A percentile compares a stretch with the other conserved stretches of the same genome.
Evolutionary conservation across 495 filamentous ascomycete genomes (phyloP).

Genomic region (Penicillium cataractarum): DNA sequence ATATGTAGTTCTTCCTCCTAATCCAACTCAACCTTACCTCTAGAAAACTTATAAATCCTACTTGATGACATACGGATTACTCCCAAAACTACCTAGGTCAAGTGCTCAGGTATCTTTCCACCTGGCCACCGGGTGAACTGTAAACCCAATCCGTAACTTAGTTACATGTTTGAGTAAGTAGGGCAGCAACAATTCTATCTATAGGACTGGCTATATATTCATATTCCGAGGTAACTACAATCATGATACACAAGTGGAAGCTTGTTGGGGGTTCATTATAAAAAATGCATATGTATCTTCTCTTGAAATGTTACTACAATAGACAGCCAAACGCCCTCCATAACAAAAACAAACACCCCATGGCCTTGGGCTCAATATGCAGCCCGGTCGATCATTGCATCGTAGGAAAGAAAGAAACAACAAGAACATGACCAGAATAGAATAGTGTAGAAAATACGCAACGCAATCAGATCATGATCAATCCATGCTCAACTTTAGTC

Average conservation of each 20-base stretch:
- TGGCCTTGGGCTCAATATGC: slow-evolving; percentile 10
- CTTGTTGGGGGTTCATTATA: not conserved
- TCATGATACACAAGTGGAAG: too few relatives aligned
- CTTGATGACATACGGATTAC: too few relatives aligned
- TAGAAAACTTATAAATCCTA: too few relatives aligned
- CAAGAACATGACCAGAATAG: slow-evolving; percentile 3
- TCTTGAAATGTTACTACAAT: not conserved
- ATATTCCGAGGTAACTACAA: too few relatives aligned
- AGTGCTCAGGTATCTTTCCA: too few relatives aligned
- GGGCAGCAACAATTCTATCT: not conserved
- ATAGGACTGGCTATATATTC: too few relatives aligned
- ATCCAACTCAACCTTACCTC: too few relatives aligned
- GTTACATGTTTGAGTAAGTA: not conserved
- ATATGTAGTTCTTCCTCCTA: too few relatives aligned
- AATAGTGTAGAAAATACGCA: slow-evolving; percentile 10
- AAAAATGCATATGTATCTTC: not conserved
- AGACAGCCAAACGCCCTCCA: not conserved
- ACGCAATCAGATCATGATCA: not conserved
- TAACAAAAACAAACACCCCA: slow-evolving; percentile 8
- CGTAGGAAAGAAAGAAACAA: slow-evolving; percentile 12
- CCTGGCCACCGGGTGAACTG: too few relatives aligned
- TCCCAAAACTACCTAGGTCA: too few relatives aligned
- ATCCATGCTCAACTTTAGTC: not conserved
- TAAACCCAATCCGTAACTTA: too few relatives aligned
- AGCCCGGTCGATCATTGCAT: slow-evolving; percentile 19